Evolutionary conservation across 2,329 filamentous ascomycete species (phyloP).

Genomic region (Neofusicoccum parvum): DNA sequence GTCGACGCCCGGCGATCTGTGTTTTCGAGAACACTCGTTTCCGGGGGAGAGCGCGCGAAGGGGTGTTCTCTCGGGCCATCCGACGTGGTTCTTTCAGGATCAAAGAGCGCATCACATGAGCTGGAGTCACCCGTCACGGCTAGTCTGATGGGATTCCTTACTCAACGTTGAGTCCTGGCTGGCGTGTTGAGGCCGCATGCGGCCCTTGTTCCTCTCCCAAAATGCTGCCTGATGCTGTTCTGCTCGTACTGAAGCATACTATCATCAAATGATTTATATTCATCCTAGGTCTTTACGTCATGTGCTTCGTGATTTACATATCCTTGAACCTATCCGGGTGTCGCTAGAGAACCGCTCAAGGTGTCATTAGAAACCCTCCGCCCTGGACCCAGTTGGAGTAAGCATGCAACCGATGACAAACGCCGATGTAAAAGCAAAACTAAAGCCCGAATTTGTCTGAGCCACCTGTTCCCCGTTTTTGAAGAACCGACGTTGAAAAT

Average conservation of each 20-base stretch:
- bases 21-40: not conserved
- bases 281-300: slow-evolving; percentile 5
- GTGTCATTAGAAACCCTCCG: not conserved
- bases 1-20: not conserved
- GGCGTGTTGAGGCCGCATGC: too few species aligned
- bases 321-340: not conserved
- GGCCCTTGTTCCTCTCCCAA: too few species aligned
- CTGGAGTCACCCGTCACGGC: too few species aligned
- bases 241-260: too few species aligned
- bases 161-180: too few species aligned
- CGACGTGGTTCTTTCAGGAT: too few species aligned
- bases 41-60: not conserved
- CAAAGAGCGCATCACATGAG: too few species aligned
- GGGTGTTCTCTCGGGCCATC: too few species aligned
- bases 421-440: not conserved
- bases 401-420: not conserved
- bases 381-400: not conserved
- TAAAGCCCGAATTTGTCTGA: too few species aligned
- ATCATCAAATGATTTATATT: too few species aligned
- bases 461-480: not conserved
- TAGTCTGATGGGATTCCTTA: too few species aligned
- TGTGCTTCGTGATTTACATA: slow-evolving; percentile 11
- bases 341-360: not conserved
- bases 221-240: too few species aligned
- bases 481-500: not conserved